Conservation (phyloP, 106 monocot species). For the Chionographis japonica region DNA sequence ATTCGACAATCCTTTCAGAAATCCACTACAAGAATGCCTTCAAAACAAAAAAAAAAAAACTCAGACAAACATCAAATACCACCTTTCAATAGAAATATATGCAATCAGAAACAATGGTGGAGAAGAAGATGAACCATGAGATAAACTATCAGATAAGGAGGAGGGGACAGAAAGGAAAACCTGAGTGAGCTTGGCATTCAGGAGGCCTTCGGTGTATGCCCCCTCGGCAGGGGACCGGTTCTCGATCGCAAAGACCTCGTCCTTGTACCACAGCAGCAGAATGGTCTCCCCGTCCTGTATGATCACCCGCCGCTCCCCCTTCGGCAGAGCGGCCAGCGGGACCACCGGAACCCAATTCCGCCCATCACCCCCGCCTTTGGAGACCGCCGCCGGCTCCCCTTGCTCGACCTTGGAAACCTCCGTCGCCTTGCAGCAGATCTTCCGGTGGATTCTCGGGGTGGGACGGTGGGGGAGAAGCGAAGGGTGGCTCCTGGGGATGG, state of each 20-base stretch:
- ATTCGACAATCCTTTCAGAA: no score
- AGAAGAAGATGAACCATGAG: neutral
- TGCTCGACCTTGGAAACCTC: slow-evolving; percentile 60
- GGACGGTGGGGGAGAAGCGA: neutral
- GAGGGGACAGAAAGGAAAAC: slow-evolving; percentile 13
- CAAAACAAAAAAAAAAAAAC: no score
- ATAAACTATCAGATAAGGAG: neutral
- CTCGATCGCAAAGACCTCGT: slow-evolving; percentile 81
- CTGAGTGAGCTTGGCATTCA: slow-evolving; percentile 98
- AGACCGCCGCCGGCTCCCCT: slow-evolving; percentile 5
- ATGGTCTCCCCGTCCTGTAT: slow-evolving; percentile 81
- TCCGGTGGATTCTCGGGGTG: neutral
- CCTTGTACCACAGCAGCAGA: slow-evolving; percentile 88
- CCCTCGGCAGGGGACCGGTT: slow-evolving; percentile 95
- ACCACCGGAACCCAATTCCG: slow-evolving; percentile 82
- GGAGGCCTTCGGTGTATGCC: slow-evolving; percentile 82
- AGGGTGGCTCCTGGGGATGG: slow-evolving; percentile 1
- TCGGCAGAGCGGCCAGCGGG: slow-evolving; percentile 76
- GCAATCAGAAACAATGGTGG: neutral
- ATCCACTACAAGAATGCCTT: no score
- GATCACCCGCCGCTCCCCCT: slow-evolving; percentile 86
- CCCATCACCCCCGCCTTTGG: slow-evolving; percentile 22
- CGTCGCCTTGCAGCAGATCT: slow-evolving; percentile 51
- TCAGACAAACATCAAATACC: no score
- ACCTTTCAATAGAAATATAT: no score